Conservation (phyloP, 2,329 filamentous ascomycete genomes). For the Penicillium carneum region DNA sequence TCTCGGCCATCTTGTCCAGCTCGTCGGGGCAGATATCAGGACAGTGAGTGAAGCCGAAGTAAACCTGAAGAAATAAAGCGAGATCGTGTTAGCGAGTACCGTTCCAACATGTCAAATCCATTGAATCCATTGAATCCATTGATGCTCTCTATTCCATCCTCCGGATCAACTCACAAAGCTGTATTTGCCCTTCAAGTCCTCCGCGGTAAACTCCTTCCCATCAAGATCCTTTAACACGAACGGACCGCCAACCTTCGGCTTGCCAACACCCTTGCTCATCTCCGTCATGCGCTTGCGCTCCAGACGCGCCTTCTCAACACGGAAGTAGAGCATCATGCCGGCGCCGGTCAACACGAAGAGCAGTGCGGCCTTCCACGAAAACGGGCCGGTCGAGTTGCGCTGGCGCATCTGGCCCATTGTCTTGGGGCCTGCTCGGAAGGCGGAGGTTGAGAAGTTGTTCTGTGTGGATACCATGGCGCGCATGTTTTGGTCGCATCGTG, state of each 20-base stretch:
- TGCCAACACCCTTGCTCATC: constrained; percentile 88
- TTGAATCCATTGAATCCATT: neutral
- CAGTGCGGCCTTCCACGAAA: constrained; percentile 88
- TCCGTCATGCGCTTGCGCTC: constrained; percentile 87
- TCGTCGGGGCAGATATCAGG: constrained; percentile 99
- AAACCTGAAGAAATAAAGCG: constrained; percentile 66
- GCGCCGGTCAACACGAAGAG: constrained; percentile 82
- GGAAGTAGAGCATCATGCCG: constrained; percentile 87
- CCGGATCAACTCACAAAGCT: constrained; percentile 51
- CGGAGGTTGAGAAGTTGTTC: constrained; percentile 42
- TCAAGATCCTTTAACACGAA: constrained; percentile 85
- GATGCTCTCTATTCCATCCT: too few species aligned
- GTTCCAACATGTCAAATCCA: neutral
- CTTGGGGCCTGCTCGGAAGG: constrained; percentile 36
- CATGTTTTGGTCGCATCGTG: constrained; percentile 26
- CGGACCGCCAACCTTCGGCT: constrained; percentile 87
- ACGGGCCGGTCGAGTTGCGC: constrained; percentile 64
- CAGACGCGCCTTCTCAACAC: constrained; percentile 89
- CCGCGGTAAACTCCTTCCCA: constrained; percentile 76
- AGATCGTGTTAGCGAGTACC: constrained; percentile 12
- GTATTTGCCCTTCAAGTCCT: constrained; percentile 86
- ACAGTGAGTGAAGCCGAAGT: constrained; percentile 98
- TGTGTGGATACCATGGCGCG: constrained; percentile 21
- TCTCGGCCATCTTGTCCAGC: constrained; percentile 97
- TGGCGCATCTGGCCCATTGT: constrained; percentile 53